These are phyloP conservation scores for Collariella sp. DNA, from an alignment of 495 filamentous ascomycete species.

Conservation along the genomic window DNA sequence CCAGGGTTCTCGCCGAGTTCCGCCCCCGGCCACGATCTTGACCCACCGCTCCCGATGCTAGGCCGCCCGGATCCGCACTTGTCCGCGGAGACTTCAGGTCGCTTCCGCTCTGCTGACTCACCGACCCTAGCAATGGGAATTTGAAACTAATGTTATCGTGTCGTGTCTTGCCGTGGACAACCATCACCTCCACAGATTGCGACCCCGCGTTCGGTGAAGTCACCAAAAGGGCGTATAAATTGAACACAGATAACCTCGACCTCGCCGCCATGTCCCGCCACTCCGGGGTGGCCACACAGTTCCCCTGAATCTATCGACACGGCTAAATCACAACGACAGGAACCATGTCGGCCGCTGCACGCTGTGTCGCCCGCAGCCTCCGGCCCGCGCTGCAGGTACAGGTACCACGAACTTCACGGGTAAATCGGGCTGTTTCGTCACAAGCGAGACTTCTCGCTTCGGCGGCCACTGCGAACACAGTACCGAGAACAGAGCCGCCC, in stretches of 20 bases:
- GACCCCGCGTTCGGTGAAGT: background rate
- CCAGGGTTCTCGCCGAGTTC: slow-evolving; percentile 2
- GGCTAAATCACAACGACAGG: background rate
- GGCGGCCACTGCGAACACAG: background rate
- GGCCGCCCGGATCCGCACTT: background rate
- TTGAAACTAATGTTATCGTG: no score
- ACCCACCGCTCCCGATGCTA: background rate
- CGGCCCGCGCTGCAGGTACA: slow-evolving; percentile 13
- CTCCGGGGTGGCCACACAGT: background rate
- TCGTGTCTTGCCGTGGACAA: background rate
- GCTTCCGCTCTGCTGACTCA: background rate
- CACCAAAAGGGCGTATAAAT: background rate
- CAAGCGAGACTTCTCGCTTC: slow-evolving; percentile 14
- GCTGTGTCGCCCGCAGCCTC: slow-evolving; percentile 11
- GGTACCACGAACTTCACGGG: background rate
- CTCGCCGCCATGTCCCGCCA: slow-evolving; percentile 1
- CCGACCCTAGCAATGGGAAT: background rate
- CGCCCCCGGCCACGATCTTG: background rate
- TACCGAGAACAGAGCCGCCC: background rate
- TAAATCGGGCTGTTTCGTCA: background rate
- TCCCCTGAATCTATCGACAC: background rate
- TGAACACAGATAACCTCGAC: background rate
- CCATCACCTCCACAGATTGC: background rate
- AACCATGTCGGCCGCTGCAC: slow-evolving; percentile 11
- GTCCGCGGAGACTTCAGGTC: slow-evolving; percentile 9